Base-by-base conservation (phyloP, 169 alveolate genomes). In the Babesia sp. region DNA sequence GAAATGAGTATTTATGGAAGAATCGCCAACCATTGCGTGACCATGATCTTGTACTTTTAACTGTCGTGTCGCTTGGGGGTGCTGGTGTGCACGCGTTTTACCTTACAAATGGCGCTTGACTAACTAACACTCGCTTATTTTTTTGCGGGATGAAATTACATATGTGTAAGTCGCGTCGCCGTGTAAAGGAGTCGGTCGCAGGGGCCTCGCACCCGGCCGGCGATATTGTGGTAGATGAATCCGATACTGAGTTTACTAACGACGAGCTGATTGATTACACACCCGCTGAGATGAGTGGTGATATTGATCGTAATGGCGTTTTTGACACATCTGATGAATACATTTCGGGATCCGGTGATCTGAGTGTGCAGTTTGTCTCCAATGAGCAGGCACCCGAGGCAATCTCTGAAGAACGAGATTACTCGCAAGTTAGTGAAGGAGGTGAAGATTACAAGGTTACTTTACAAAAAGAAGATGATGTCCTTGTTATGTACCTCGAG, bases 101-200 rank as follows among this genome's bases (percentile, higher is more conserved):
- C 48, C 71, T 3, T 7, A 39, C 37, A 60, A 54, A 60, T 7
- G 20, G 42, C 12, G n/a, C 37, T 26, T 8, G 74, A 44, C 3
- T 24, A 18, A 31, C 36, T 33, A 34, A 59, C 57, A 7, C 71
- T 29, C 34, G 24, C 63, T 12, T 22, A 8, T 6, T 8, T 31
- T 16, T 26, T 64, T 42, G 63, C 67, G 67, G 51, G 24, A 53
- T 61, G 75, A 79, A 45, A 50, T 37, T 72, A n/a, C 87, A 64
- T 4, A 28, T 79, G 53, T 79, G 87, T 58, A 71, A 54, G 34
- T 68, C 67, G 37, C 73, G 87, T 16, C 67, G 83, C 18, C 77
- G 71, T 24, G 54, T 39, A 8, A 78, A 69, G 54, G 67, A 39
- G 3, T 44, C 31, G 2, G 57, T 44, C 8, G 26, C 26, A 14